A percentile compares a stretch with the other conserved stretches of the same genome.
Evolutionary conservation across 2,329 filamentous ascomycete genomes (phyloP).

Genomic region (Seiridium cupressi): DNA sequence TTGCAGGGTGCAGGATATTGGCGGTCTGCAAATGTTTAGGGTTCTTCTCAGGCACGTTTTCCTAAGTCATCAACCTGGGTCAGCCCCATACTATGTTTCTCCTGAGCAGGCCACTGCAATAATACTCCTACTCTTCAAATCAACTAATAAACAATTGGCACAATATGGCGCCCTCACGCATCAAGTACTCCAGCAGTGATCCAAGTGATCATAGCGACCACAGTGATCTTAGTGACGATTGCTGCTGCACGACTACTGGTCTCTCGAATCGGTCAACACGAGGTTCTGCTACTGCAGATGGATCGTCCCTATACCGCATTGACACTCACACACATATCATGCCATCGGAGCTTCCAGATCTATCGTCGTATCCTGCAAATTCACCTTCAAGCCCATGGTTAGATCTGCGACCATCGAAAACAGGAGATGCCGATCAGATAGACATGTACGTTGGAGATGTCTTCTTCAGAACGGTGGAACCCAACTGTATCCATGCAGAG

Average conservation of each 20-base stretch:
- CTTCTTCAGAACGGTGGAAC: slow-evolving; percentile 32
- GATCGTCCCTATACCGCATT: slow-evolving; percentile 29
- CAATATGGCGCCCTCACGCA: slow-evolving; percentile 17
- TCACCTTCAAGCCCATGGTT: slow-evolving; percentile 35
- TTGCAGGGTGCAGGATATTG: background rate
- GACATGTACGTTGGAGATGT: slow-evolving; percentile 32
- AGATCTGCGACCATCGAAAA: slow-evolving; percentile 20
- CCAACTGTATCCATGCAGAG: slow-evolving; percentile 28
- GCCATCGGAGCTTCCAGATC: slow-evolving; percentile 34
- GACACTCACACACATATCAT: slow-evolving; percentile 37
- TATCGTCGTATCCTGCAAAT: slow-evolving; percentile 43
- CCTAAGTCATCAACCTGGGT: too few relatives aligned
- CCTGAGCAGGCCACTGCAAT: background rate
- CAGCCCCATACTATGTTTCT: too few relatives aligned
- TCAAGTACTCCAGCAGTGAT: slow-evolving; percentile 7
- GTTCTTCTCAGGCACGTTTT: too few relatives aligned
- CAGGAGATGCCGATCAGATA: slow-evolving; percentile 20
- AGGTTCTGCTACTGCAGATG: background rate
- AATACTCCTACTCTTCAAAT: background rate
- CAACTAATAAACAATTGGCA: background rate
- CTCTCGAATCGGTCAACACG: background rate
- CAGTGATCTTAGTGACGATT: slow-evolving; percentile 5
- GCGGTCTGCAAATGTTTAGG: background rate
- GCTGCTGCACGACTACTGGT: slow-evolving; percentile 9
- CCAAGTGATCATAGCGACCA: slow-evolving; percentile 2